Evolutionary conservation across 257 asterid genomes (phyloP), one percentile per base, ranked within the genome.

Genomic region (Galeopsis tetrahit): DNA sequence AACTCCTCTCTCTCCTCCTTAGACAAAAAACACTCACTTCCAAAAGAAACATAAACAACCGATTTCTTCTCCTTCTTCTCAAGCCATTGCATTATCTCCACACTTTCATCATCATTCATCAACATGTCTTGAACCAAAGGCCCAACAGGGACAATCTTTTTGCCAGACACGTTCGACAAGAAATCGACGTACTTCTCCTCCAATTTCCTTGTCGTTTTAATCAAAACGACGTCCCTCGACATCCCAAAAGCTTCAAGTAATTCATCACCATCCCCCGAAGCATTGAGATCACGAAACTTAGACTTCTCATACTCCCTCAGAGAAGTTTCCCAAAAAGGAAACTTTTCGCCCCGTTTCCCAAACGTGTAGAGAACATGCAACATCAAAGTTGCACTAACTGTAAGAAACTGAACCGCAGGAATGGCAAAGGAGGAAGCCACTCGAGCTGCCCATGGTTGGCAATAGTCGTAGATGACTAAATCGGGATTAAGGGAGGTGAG

Each of bases 161-260:
- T 87, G 3, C 51, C 36, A 38, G 55, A 59, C 44, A 89, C 4
- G 0, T 52, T 2, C 0, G 85, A 60, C 39, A 82, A 66, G 63
- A 77, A 82, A 43, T 83, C 86, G 0, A 85, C 69, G 52, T 87
- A 85, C 74, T 83, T 85, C 6, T 82, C 88, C 65, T 89, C 93
- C 7, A 89, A 63, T 33, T 78, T 85, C 34, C 76, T 58, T 40
- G 63, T 77, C 10, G 86, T 71, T 71, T 81, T 84, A 62, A 84
- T 76, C 73, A 85, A 62, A 33, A 88, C 66, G 21, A 85, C 66
- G 17, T 81, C 68, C 31, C 9, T 17, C 7, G 66, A 61, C 2
- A 35, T 33, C 31, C 31, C 3, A 3, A 36, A 36, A 6, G 48
- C 66, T 2, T 61, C 66, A 35, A 61, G 48, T 1, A 40, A 10